Evolutionary conservation across 768 basidiomycete genomes (phyloP).

Genomic region (Galerina marginata): DNA sequence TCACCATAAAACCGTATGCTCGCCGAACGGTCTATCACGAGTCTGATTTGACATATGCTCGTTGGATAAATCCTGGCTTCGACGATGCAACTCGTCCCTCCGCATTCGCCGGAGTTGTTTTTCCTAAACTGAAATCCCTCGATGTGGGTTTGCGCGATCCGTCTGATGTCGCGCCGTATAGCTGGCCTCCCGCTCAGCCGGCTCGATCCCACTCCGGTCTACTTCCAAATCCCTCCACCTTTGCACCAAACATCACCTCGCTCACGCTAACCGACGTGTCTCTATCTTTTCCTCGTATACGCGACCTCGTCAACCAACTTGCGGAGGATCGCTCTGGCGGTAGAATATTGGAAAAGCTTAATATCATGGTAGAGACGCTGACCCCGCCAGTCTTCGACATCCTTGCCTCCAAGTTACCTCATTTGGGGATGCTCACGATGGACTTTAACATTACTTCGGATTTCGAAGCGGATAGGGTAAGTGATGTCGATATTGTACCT

Average conservation of each 20-base stretch:
- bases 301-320: neutral
- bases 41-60: neutral
- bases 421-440: neutral
- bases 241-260: neutral
- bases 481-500: neutral
- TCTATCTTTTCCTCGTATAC: neutral
- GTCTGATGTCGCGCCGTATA: neutral
- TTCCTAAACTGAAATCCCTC: neutral
- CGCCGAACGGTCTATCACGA: too few species aligned
- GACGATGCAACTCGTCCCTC: neutral
- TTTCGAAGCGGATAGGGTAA: neutral
- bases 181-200: neutral
- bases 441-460: neutral
- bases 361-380: neutral
- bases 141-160: neutral
- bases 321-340: neutral
- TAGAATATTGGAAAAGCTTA: neutral
- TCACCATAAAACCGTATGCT: neutral
- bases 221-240: neutral
- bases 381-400: neutral
- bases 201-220: neutral
- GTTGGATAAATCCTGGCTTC: neutral
- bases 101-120: neutral
- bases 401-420: neutral
- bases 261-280: neutral